Evolutionary conservation across 2,329 filamentous ascomycete genomes (phyloP).

Genomic region (Curvularia lunata): DNA sequence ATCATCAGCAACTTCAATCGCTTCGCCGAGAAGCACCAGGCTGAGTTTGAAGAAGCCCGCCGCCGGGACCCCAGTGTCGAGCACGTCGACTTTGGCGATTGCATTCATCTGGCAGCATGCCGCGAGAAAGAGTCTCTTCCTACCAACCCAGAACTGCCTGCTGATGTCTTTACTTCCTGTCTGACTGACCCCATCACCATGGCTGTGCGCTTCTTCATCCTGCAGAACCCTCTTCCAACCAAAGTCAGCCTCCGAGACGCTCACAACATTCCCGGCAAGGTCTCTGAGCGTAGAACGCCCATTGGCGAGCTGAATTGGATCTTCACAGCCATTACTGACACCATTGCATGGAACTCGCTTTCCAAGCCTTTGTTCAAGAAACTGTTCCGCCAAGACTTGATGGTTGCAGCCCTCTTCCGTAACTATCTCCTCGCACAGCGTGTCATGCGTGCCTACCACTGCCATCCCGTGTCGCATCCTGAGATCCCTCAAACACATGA

Average conservation of each 20-base stretch:
- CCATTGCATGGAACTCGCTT: conserved; percentile 96
- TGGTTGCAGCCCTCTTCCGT: conserved; percentile 97
- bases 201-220: conserved; percentile 92
- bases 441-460: conserved; percentile 95
- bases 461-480: conserved; percentile 90
- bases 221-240: conserved; percentile 80
- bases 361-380: conserved; percentile 92
- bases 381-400: conserved; percentile 94
- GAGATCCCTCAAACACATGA: conserved; percentile 93
- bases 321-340: conserved; percentile 98
- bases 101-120: conserved; percentile 92
- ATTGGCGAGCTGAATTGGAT: conserved; percentile 99
- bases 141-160: conserved; percentile 90
- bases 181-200: conserved; percentile 97
- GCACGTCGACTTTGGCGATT: conserved; percentile 74
- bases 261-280: conserved; percentile 84
- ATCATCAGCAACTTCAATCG: conserved; percentile 94
- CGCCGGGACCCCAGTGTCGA: conserved; percentile 74
- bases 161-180: conserved; percentile 94
- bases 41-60: conserved; percentile 79
- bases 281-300: conserved; percentile 91
- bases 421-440: conserved; percentile 95
- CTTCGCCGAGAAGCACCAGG: conserved; percentile 93
- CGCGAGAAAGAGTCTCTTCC: conserved; percentile 89
- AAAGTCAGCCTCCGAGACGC: conserved; percentile 80